Evolutionary conservation across 352 stramenopile genomes (phyloP).

Genomic region (Globisporangium parvum): DNA sequence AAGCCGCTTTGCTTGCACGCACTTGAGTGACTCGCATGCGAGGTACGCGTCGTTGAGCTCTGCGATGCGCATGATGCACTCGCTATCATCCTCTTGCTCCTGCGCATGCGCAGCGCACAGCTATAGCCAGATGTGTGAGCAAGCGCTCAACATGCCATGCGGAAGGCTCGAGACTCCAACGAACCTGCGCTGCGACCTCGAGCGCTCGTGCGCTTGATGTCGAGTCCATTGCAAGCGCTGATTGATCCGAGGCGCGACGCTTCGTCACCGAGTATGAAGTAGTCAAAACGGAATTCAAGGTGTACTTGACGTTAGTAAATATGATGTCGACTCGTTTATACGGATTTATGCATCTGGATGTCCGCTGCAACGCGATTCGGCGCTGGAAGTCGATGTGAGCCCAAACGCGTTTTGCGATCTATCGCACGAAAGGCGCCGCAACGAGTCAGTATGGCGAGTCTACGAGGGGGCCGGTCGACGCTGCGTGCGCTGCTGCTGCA

Average conservation of each 20-base stretch:
- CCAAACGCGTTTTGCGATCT: not conserved
- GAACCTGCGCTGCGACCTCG: not conserved
- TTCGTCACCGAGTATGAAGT: too few species aligned
- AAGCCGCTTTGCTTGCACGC: not conserved
- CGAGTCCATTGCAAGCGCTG: too few species aligned
- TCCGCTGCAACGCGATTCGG: too few species aligned
- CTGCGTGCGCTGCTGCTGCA: constrained; percentile 7
- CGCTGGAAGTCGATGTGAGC: too few species aligned
- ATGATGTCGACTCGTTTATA: not conserved
- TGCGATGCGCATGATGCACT: constrained; percentile 2
- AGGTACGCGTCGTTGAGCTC: constrained; percentile 14
- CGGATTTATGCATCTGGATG: not conserved
- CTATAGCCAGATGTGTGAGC: too few species aligned
- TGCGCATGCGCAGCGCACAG: not conserved
- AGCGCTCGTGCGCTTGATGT: not conserved
- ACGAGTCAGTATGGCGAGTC: not conserved
- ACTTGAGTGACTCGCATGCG: constrained; percentile 12
- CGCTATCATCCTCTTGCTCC: not conserved
- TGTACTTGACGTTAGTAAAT: too few species aligned
- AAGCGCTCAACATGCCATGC: not conserved
- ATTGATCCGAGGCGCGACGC: too few species aligned
- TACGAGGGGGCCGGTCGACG: not conserved
- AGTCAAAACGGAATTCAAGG: too few species aligned
- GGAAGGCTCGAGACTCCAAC: not conserved
- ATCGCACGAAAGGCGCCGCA: not conserved